Evolutionary conservation across 345 rosid species (phyloP).

Genomic region (Pistacia vera): DNA sequence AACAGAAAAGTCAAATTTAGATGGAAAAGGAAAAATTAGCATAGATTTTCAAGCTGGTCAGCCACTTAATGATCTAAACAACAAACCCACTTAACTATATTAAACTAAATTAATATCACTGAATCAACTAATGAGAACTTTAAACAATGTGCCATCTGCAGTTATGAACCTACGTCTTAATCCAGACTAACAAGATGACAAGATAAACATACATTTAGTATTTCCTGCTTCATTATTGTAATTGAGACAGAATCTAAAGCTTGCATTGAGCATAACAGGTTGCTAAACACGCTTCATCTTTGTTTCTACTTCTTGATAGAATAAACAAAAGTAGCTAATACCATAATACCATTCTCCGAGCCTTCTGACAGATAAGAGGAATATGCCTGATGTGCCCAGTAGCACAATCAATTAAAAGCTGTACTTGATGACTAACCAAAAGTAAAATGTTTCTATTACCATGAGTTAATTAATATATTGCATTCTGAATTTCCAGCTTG

Average conservation of each 20-base stretch:
- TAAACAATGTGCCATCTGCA: background rate
- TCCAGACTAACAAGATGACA: background rate
- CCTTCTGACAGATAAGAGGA: constrained; percentile 7
- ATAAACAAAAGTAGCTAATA: background rate
- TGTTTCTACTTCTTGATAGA: background rate
- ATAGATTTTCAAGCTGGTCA: background rate
- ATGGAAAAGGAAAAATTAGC: background rate
- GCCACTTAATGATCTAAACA: constrained; percentile 1
- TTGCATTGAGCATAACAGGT: background rate
- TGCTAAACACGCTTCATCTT: background rate
- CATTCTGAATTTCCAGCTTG: background rate
- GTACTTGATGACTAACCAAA: background rate
- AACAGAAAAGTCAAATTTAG: background rate
- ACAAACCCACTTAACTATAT: background rate
- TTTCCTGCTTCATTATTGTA: constrained; percentile 6
- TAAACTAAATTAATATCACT: background rate
- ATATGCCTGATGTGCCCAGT: background rate
- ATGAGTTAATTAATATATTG: background rate
- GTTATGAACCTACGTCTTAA: background rate
- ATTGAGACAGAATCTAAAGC: background rate
- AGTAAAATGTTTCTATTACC: background rate
- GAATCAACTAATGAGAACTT: background rate
- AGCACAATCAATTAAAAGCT: background rate
- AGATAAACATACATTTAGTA: background rate
- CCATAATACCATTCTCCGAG: background rate